A percentile compares a stretch with the other conserved stretches of the same genome.
These are phyloP conservation scores for Tanacetum coccineum DNA, from an alignment of 129 eudicot genomes.

Conservation along the genomic window DNA sequence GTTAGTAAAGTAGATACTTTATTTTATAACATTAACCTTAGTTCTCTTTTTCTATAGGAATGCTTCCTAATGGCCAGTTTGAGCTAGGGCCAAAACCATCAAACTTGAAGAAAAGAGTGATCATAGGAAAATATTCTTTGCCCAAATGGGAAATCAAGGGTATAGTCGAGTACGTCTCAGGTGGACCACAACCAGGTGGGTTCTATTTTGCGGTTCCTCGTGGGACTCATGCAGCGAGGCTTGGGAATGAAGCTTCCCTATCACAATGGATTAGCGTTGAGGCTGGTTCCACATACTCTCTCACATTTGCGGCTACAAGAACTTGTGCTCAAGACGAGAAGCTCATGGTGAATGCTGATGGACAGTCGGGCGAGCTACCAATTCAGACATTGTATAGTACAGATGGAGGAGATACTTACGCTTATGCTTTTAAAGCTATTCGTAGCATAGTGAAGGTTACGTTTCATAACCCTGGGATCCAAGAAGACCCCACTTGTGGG, in stretches of 20 bases:
- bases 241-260: conserved; percentile 59
- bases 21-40: not conserved
- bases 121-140: conserved; percentile 42
- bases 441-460: conserved; percentile 25
- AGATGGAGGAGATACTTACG: conserved; percentile 53
- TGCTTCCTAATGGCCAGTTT: conserved; percentile 49
- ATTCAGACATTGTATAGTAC: conserved; percentile 51
- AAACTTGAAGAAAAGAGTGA: conserved; percentile 32
- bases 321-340: conserved; percentile 62
- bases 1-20: too few relatives aligned
- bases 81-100: conserved; percentile 41
- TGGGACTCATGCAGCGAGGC: conserved; percentile 46
- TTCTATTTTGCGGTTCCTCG: conserved; percentile 45
- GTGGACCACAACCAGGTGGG: conserved; percentile 59
- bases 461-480: conserved; percentile 47
- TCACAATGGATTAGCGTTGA: conserved; percentile 30
- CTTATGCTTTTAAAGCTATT: conserved; percentile 46
- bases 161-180: conserved; percentile 46
- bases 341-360: conserved; percentile 33
- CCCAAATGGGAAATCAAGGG: conserved; percentile 57
- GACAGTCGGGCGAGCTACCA: conserved; percentile 39
- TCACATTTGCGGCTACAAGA: conserved; percentile 50
- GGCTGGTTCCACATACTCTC: conserved; percentile 34
- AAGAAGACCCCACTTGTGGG: conserved; percentile 62
- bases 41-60: conserved; percentile 21